phyloP scores from a whole-genome alignment of 495 filamentous ascomycete genomes.

The Penicillium chermesinum region DNA sequence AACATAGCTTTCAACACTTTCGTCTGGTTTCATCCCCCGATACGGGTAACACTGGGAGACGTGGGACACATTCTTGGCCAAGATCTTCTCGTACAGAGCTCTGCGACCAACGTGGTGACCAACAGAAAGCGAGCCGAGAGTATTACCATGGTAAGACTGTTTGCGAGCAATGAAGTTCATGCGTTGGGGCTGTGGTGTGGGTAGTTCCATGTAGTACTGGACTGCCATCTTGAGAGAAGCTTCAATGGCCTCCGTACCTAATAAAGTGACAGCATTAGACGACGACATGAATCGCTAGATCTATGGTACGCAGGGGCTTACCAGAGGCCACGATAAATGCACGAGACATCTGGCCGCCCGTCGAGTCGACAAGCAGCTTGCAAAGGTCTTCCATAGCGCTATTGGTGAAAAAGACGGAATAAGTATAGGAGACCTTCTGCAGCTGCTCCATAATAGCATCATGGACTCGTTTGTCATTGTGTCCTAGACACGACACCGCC shows the following conservation, averaged over 20 bases:
- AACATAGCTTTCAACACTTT: slow-evolving; percentile 50
- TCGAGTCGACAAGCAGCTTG: slow-evolving; percentile 15
- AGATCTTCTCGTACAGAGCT: slow-evolving; percentile 26
- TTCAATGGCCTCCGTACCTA: slow-evolving; percentile 54
- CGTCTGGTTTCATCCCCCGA: slow-evolving; percentile 43
- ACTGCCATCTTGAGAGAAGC: slow-evolving; percentile 52
- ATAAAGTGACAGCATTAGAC: slow-evolving; percentile 20
- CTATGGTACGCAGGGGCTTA: background rate
- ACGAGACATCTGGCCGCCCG: slow-evolving; percentile 24
- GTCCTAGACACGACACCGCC: slow-evolving; percentile 30
- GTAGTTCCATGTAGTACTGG: slow-evolving; percentile 36
- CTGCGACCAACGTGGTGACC: slow-evolving; percentile 28
- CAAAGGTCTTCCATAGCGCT: slow-evolving; percentile 19
- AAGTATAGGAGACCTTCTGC: slow-evolving; percentile 15
- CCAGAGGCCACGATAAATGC: slow-evolving; percentile 23
- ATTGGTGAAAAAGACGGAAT: slow-evolving; percentile 10
- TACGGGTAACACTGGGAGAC: slow-evolving; percentile 70
- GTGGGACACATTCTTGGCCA: slow-evolving; percentile 33
- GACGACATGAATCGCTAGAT: background rate
- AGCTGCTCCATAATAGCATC: slow-evolving; percentile 13
- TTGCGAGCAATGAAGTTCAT: slow-evolving; percentile 54
- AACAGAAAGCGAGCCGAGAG: slow-evolving; percentile 52
- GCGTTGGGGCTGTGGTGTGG: slow-evolving; percentile 30
- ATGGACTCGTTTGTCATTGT: slow-evolving; percentile 14
- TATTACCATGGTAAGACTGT: slow-evolving; percentile 63